A percentile compares a stretch with the other conserved stretches of the same genome.
These are phyloP conservation scores for Camelina neglecta DNA, from an alignment of 345 rosid species.

Conservation along the genomic window DNA sequence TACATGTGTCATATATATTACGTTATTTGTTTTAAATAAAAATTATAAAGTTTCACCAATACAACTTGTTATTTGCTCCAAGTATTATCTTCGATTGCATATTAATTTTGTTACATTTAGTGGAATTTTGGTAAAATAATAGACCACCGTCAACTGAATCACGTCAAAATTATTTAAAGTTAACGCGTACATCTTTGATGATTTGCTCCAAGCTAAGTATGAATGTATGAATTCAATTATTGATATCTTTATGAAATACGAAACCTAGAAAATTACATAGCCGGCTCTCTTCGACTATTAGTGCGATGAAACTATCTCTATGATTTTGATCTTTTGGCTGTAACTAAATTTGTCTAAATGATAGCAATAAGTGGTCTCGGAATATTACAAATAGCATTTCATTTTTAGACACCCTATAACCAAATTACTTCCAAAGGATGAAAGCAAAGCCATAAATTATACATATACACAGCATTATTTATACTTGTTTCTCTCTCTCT, in stretches of 20 bases:
- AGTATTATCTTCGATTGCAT: no score
- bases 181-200: neutral
- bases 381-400: neutral
- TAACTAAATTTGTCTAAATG: slow-evolving; percentile 4
- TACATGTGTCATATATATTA: neutral
- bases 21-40: neutral
- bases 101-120: no score
- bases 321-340: neutral
- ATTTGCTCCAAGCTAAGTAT: neutral
- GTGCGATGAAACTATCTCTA: neutral
- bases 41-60: neutral
- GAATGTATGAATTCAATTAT: neutral
- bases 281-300: neutral
- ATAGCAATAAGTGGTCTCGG: neutral
- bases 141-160: no score
- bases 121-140: no score
- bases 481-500: no score
- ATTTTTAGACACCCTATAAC: neutral
- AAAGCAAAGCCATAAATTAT: neutral
- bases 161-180: neutral
- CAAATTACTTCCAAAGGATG: neutral
- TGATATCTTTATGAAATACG: neutral
- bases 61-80: neutral
- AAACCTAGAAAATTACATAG: neutral
- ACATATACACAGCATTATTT: neutral